Evolutionary conservation across 2,329 filamentous ascomycete species (phyloP).

Genomic region (Venturia nashicola): DNA sequence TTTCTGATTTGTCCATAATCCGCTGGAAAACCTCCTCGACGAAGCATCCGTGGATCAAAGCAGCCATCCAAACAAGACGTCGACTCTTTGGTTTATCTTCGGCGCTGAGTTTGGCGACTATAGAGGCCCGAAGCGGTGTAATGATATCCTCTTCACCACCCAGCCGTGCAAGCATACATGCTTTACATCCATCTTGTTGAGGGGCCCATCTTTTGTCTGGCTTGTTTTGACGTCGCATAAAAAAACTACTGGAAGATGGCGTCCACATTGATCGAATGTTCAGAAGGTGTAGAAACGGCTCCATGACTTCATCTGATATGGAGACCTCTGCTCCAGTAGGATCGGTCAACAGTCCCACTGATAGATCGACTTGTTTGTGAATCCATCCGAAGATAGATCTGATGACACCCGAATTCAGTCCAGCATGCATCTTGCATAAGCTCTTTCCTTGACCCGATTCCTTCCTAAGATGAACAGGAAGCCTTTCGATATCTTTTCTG

Average conservation of each 20-base stretch:
- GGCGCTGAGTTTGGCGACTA: not conserved
- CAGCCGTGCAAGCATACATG: conserved; percentile 7
- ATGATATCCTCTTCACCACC: conserved; percentile 6
- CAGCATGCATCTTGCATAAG: conserved; percentile 2
- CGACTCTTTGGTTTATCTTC: not conserved
- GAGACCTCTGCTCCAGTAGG: not conserved
- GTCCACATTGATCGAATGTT: conserved; percentile 5
- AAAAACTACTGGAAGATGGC: not conserved
- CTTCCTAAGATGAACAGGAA: conserved; percentile 3
- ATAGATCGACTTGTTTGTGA: conserved; percentile 5
- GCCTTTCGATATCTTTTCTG: conserved; percentile 3
- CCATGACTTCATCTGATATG: not conserved
- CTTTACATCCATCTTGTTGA: conserved; percentile 7
- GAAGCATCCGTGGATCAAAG: not conserved
- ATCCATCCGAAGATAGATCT: not conserved
- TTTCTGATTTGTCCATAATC: not conserved
- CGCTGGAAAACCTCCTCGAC: not conserved
- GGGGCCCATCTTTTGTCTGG: conserved; percentile 1
- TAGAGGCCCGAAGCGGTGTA: not conserved
- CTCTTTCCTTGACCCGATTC: not conserved
- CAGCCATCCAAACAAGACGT: conserved; percentile 1
- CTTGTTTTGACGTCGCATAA: not conserved
- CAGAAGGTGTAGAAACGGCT: not conserved
- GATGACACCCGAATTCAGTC: not conserved
- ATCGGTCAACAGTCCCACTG: not conserved